Evolutionary conservation across 805 yeast genomes (phyloP).

Genomic region (Wickerhamiella musiphila): DNA sequence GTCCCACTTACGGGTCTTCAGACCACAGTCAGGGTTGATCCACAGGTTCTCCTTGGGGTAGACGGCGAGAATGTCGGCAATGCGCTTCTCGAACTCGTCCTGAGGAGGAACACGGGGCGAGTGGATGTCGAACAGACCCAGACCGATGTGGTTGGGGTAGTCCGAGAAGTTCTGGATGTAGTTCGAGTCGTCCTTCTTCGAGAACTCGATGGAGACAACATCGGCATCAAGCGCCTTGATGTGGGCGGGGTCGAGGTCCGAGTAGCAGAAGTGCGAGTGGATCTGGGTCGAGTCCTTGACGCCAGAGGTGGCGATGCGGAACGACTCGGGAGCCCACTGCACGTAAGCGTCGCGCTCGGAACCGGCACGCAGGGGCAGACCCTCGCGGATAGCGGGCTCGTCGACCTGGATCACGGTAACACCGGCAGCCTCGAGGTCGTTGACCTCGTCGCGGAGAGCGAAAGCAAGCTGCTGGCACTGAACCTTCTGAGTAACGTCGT

Average conservation of each 20-base stretch:
- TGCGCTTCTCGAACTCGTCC: slow-evolving; percentile 88
- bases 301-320: slow-evolving; percentile 99
- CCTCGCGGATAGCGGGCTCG: slow-evolving; percentile 99
- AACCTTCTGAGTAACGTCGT: slow-evolving; percentile 78
- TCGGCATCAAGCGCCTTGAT: slow-evolving; percentile 99
- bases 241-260: slow-evolving; percentile 98
- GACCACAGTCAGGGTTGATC: slow-evolving; percentile 99
- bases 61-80: slow-evolving; percentile 83
- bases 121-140: slow-evolving; percentile 97
- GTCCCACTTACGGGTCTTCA: slow-evolving; percentile 99
- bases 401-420: slow-evolving; percentile 96
- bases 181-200: slow-evolving; percentile 98
- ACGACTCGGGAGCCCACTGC: slow-evolving; percentile 98
- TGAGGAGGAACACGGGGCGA: slow-evolving; percentile 99
- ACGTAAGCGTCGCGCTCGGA: slow-evolving; percentile 90
- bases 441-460: slow-evolving; percentile 96
- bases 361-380: slow-evolving; percentile 98
- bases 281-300: slow-evolving; percentile 89
- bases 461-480: slow-evolving; percentile 95
- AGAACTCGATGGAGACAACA: slow-evolving; percentile 97
- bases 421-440: slow-evolving; percentile 97
- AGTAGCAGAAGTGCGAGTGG: slow-evolving; percentile 99
- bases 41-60: slow-evolving; percentile 98
- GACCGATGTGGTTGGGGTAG: slow-evolving; percentile 99
- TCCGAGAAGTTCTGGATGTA: slow-evolving; percentile 94